These are phyloP conservation scores for Penicillium odoratum DNA, from an alignment of 495 filamentous ascomycete species.

Conservation along the genomic window DNA sequence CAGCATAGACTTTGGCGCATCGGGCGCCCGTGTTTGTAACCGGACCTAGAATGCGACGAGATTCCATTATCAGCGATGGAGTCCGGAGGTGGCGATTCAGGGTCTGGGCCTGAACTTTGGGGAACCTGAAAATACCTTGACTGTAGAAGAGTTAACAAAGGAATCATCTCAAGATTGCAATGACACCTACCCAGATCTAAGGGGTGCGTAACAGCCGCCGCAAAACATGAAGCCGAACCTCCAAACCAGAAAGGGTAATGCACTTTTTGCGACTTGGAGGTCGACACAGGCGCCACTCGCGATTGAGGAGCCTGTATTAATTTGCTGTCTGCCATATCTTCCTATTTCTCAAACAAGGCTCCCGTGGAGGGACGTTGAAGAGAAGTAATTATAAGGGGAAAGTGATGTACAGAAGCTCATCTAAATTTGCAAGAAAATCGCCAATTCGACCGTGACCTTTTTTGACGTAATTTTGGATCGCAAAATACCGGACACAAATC, in stretches of 20 bases:
- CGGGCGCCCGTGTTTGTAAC: slow-evolving; percentile 74
- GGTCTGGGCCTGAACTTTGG: slow-evolving; percentile 14
- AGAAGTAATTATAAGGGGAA: slow-evolving; percentile 9
- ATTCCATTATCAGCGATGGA: slow-evolving; percentile 19
- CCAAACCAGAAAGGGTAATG: slow-evolving; percentile 94
- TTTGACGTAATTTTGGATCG: slow-evolving; percentile 33
- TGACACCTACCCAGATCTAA: slow-evolving; percentile 62
- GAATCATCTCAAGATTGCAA: background rate
- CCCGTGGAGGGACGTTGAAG: slow-evolving; percentile 15
- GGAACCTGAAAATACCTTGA: slow-evolving; percentile 47
- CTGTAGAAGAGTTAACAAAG: slow-evolving; percentile 30
- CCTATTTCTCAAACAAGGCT: slow-evolving; percentile 21
- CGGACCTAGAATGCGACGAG: slow-evolving; percentile 61
- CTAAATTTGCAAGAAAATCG: slow-evolving; percentile 7
- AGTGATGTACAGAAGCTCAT: slow-evolving; percentile 2
- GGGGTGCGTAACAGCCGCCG: slow-evolving; percentile 87
- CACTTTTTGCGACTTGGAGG: slow-evolving; percentile 40
- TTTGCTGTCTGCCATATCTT: slow-evolving; percentile 40
- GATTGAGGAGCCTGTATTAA: slow-evolving; percentile 35
- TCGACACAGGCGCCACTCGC: slow-evolving; percentile 28
- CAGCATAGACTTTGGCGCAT: slow-evolving; percentile 70
- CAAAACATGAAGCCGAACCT: slow-evolving; percentile 86
- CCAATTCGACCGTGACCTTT: slow-evolving; percentile 16
- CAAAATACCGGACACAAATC: slow-evolving; percentile 40
- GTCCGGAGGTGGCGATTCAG: background rate